Base-by-base conservation (phyloP, 2,329 filamentous ascomycete species). In the Pseudogymnoascus sp. region DNA sequence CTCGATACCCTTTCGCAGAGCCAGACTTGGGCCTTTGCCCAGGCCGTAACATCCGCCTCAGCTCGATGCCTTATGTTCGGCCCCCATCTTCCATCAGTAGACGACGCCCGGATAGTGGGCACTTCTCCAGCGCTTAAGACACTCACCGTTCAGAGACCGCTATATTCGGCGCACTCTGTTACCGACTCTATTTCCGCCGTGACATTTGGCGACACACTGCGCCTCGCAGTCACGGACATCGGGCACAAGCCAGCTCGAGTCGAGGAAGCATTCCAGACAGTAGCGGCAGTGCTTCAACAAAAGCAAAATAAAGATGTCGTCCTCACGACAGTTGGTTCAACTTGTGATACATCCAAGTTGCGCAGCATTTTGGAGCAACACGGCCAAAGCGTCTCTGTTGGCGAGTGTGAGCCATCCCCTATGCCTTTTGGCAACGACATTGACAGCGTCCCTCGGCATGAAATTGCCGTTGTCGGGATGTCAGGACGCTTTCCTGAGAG, bases 251-350 rank as follows among this genome's bases (percentile, higher is more conserved):
- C 12, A 14, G 43, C 23, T 10, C 43, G 43, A 16, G 23, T 49
- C 7, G 43, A 49, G 23, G 43, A 49, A 7, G 21, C 23, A n/a
- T n/a, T 49, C 43, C 43, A 11, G 6, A 6, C 21, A 29, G 21
- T 29, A 29, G 43, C 43, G 4, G 4, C 37, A 49, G 19, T 26
- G 59, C 10, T 61, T 63, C 35, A 35, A 8, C 23, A 16, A n/a
- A 21, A 52, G 26, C 49, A 45, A 8, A 19, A 49, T 7, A 19
- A 61, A 79, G 79, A 6, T 78, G 78, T 0, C 76, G 79, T 65
- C 70, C 76, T 7, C 69, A 82, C 37, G 73, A 74, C 59, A 66
- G 71, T 26, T 70, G 78, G 66, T 77, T 78, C 1, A 68, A 76
- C 12, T 69, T 79, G 12, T 72, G 35, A 49, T 35, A 7, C 26